These are phyloP conservation scores for Nakaseomyces sp. DNA, from an alignment of 1,139 yeast species.

Conservation along the genomic window DNA sequence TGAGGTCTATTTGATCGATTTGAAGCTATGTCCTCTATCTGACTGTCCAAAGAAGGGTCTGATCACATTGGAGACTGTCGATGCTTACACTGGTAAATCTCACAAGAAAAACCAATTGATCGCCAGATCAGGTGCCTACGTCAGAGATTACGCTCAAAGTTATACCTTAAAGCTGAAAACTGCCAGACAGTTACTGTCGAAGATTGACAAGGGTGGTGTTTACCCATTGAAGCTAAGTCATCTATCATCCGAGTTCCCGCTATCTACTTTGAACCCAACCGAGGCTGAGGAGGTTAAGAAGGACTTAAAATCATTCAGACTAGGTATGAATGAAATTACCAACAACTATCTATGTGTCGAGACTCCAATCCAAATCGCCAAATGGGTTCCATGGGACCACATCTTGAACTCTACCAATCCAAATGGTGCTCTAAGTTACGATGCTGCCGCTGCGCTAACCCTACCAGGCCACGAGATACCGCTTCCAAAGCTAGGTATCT, in stretches of 20 bases:
- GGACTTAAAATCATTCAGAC: constrained; percentile 51
- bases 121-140: constrained; percentile 62
- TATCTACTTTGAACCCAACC: constrained; percentile 33
- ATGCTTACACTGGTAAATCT: constrained; percentile 54
- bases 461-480: constrained; percentile 69
- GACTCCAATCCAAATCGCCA: constrained; percentile 63
- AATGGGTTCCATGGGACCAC: constrained; percentile 59
- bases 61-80: constrained; percentile 56
- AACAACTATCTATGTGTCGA: constrained; percentile 76
- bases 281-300: constrained; percentile 39
- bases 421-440: constrained; percentile 56
- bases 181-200: constrained; percentile 61
- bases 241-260: constrained; percentile 52
- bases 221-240: constrained; percentile 83
- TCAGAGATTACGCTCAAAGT: constrained; percentile 75
- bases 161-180: constrained; percentile 71
- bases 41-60: constrained; percentile 51
- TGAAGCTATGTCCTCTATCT: constrained; percentile 64
- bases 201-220: constrained; percentile 74
- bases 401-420: constrained; percentile 55
- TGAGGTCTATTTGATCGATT: constrained; percentile 79
- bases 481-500: constrained; percentile 59
- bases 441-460: constrained; percentile 50
- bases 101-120: constrained; percentile 43
- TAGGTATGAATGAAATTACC: constrained; percentile 73